phyloP scores from a whole-genome alignment of 1,139 yeast species.

The Magnusiomyces fungicola region DNA sequence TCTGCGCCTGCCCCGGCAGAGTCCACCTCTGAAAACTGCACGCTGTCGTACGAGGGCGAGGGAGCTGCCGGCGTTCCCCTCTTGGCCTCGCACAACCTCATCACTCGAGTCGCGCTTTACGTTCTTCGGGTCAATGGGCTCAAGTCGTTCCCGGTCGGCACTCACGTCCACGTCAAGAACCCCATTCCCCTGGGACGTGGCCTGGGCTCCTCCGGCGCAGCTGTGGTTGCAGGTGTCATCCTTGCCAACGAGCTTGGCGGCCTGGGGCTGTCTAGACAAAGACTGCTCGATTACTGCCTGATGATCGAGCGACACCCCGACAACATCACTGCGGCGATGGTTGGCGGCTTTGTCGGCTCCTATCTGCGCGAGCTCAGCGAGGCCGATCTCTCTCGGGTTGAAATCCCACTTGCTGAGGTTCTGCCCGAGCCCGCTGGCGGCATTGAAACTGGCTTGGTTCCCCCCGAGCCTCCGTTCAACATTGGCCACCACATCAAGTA shows the following conservation, averaged over 20 bases:
- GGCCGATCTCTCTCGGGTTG: slow-evolving; percentile 63
- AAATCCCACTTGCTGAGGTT: slow-evolving; percentile 76
- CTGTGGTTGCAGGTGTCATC: slow-evolving; percentile 95
- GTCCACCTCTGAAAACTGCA: slow-evolving; percentile 48
- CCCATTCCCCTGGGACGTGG: slow-evolving; percentile 97
- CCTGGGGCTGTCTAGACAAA: slow-evolving; percentile 60
- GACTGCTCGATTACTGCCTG: slow-evolving; percentile 88
- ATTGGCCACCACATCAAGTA: slow-evolving; percentile 88
- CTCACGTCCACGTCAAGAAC: slow-evolving; percentile 71
- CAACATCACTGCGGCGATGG: slow-evolving; percentile 97
- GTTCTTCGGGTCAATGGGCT: slow-evolving; percentile 77
- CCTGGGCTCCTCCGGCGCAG: slow-evolving; percentile 96
- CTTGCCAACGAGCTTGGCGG: slow-evolving; percentile 80
- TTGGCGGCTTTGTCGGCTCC: slow-evolving; percentile 97
- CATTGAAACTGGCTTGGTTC: slow-evolving; percentile 54
- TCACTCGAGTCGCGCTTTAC: slow-evolving; percentile 88
- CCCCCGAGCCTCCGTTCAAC: slow-evolving; percentile 75
- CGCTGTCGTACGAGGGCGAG: slow-evolving; percentile 62
- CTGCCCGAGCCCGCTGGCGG: slow-evolving; percentile 74
- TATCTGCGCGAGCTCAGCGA: slow-evolving; percentile 73
- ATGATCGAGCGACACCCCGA: slow-evolving; percentile 98
- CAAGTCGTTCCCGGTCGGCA: slow-evolving; percentile 70
- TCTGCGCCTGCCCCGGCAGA: slow-evolving; percentile 26
- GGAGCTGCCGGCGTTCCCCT: slow-evolving; percentile 78
- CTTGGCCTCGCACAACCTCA: slow-evolving; percentile 66